These are phyloP conservation scores for Pichia eremophila DNA, from an alignment of 805 yeast species.

Conservation along the genomic window DNA sequence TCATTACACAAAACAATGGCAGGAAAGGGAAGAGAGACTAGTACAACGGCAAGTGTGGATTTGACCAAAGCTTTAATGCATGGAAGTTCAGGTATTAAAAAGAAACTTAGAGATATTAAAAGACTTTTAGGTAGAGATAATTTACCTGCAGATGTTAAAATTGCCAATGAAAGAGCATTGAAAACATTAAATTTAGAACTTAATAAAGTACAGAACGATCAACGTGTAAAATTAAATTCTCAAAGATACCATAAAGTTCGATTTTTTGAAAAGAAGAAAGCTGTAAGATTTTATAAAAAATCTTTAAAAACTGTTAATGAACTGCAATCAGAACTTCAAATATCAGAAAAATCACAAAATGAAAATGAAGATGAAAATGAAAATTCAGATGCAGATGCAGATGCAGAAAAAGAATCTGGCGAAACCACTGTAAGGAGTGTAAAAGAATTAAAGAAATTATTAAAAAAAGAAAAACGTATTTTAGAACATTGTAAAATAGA, in stretches of 20 bases:
- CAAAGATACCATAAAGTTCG: slow-evolving; percentile 87
- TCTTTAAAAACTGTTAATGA: slow-evolving; percentile 27
- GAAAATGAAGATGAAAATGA: not conserved
- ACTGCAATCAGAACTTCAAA: not conserved
- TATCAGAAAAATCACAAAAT: not conserved
- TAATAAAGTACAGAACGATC: slow-evolving; percentile 29
- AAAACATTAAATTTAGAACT: slow-evolving; percentile 40
- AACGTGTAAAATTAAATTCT: slow-evolving; percentile 36
- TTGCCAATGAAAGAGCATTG: slow-evolving; percentile 38
- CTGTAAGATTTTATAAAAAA: slow-evolving; percentile 57
- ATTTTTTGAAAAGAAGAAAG: slow-evolving; percentile 85
- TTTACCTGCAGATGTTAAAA: slow-evolving; percentile 45
- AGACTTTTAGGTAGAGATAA: slow-evolving; percentile 51
- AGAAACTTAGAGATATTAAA: slow-evolving; percentile 79
- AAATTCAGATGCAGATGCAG: no score
- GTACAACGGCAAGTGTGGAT: slow-evolving; percentile 16
- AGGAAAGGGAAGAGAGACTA: slow-evolving; percentile 1
- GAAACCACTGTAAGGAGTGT: slow-evolving; percentile 13
- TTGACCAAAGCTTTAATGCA: slow-evolving; percentile 21
- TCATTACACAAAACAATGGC: slow-evolving; percentile 3
- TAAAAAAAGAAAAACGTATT: slow-evolving; percentile 35
- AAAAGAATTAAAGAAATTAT: slow-evolving; percentile 20
- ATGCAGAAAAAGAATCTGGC: not conserved
- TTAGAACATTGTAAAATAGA: slow-evolving; percentile 56
- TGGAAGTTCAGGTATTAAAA: slow-evolving; percentile 51